Base-by-base conservation (phyloP, 352 stramenopile species). In the Poterioochromonas sp. region DNA sequence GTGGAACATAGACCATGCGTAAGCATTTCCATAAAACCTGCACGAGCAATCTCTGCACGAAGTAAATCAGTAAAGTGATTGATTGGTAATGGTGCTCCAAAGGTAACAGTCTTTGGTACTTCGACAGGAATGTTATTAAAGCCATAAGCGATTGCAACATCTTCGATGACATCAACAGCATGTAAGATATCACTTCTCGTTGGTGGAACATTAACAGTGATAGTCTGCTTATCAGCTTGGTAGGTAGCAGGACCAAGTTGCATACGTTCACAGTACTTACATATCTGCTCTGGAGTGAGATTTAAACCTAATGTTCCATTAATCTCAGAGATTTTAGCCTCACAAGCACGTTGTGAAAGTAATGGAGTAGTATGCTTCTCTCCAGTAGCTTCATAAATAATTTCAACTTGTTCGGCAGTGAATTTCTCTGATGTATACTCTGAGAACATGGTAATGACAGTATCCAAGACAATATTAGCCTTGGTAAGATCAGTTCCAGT, bases 401-500 rank as follows among this genome's bases (percentile, higher is more conserved):
- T 90, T 69, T 95, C 87, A 32, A 99, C 96, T 18, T 94, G 91
- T 82, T 99, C 94, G 32, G 97, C 91, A 32, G 87, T 93, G 86
- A 99, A 99, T 32, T 94, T 95, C 63, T 87, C 83, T n/a, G 88
- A 88, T 81, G 94, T 82, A 85, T 99, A 98, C 85, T 98, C 90
- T 35, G 92, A 97, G 84, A 99, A 99, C 94, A 99, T 99, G 68
- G 94, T 91, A 58, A 99, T 93, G 70, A 99, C 90, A 53, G 95
- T 99, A 87, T 99, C 98, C 40, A 99, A 88, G 54, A 99, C 96
- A 80, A 99, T 93, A 83, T 98, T 98, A 44, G 92, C 95, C 88
- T 99, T 99, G 76, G 95, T 99, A 74, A 98, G 88, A 85, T 99
- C 96, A 40, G 96, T 99, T 22, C 93, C 96, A 71, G 96, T 99